Percentiles rank a stretch among this genome's conserved stretches.
Conservation (phyloP, 2,329 filamentous ascomycete species). For the Verruconis gallopava region DNA sequence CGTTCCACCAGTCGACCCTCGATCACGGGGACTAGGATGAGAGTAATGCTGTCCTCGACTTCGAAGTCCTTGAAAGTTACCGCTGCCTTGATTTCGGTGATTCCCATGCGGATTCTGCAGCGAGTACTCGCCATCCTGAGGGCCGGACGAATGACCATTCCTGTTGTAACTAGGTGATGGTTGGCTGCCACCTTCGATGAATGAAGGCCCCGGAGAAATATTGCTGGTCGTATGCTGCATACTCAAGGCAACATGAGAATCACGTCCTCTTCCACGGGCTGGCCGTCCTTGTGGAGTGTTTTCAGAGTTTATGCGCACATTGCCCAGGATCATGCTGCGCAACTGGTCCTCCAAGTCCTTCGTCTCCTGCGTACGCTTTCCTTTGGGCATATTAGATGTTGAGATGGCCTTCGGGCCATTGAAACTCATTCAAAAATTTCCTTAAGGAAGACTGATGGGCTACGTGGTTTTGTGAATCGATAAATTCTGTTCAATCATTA, state of each 20-base stretch:
- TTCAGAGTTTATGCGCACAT: constrained; percentile 24
- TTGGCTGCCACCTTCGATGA: too few species aligned
- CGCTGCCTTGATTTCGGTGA: neutral
- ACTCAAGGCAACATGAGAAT: neutral
- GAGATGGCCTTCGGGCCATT: constrained; percentile 7
- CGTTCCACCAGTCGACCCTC: neutral
- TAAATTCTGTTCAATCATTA: too few species aligned
- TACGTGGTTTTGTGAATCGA: too few species aligned
- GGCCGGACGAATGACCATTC: neutral
- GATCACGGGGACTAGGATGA: neutral
- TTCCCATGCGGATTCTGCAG: neutral
- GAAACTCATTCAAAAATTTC: too few species aligned
- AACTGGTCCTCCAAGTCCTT: constrained; percentile 41
- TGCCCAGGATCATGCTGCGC: constrained; percentile 46
- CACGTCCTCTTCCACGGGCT: constrained; percentile 6
- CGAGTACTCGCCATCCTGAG: neutral
- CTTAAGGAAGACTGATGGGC: too few species aligned
- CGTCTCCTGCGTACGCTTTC: constrained; percentile 3
- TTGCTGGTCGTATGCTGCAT: neutral
- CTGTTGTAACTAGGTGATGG: too few species aligned
- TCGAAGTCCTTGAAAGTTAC: neutral
- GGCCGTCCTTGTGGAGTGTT: constrained; percentile 6
- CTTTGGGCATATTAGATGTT: constrained; percentile 4
- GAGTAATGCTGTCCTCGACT: constrained; percentile 1
- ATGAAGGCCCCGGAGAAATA: neutral